Conservation (phyloP, 257 asterid genomes). For the Euphrasia confusa region DNA sequence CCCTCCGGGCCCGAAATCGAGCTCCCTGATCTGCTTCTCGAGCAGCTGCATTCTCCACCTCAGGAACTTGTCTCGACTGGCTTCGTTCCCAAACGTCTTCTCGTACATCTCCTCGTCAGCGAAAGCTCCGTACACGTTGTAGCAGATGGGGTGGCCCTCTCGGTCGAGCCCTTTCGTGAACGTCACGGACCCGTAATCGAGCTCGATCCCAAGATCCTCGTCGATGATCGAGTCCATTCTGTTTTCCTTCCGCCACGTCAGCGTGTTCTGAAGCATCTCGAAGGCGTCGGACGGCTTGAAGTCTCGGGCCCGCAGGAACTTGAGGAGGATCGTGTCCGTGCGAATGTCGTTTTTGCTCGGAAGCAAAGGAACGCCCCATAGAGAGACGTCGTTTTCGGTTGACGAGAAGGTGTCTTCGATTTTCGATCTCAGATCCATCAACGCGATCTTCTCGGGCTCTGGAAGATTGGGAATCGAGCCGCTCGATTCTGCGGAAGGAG, state of each 20-base stretch:
- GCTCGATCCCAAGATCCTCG: constrained; percentile 42
- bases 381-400: constrained; percentile 9
- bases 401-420: constrained; percentile 39
- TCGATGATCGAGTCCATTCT: constrained; percentile 36
- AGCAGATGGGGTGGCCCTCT: constrained; percentile 57
- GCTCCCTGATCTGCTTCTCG: constrained; percentile 51
- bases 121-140: constrained; percentile 53
- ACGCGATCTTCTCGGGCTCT: constrained; percentile 38
- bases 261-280: constrained; percentile 46
- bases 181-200: constrained; percentile 30
- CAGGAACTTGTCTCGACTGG: constrained; percentile 41
- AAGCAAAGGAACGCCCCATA: constrained; percentile 61
- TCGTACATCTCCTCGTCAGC: constrained; percentile 38
- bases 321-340: constrained; percentile 39
- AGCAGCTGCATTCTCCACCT: constrained; percentile 65
- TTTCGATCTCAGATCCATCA: constrained; percentile 40
- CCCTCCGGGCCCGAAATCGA: constrained; percentile 50
- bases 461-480: constrained; percentile 26
- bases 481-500: constrained; percentile 15
- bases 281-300: constrained; percentile 44
- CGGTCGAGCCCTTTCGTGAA: constrained; percentile 45
- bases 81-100: constrained; percentile 44
- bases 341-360: constrained; percentile 49
- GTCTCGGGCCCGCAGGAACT: constrained; percentile 52
- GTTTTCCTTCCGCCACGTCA: constrained; percentile 48